Base-by-base conservation (phyloP, 129 eudicot genomes). In the Rutidosis leptorrhynchoides region DNA sequence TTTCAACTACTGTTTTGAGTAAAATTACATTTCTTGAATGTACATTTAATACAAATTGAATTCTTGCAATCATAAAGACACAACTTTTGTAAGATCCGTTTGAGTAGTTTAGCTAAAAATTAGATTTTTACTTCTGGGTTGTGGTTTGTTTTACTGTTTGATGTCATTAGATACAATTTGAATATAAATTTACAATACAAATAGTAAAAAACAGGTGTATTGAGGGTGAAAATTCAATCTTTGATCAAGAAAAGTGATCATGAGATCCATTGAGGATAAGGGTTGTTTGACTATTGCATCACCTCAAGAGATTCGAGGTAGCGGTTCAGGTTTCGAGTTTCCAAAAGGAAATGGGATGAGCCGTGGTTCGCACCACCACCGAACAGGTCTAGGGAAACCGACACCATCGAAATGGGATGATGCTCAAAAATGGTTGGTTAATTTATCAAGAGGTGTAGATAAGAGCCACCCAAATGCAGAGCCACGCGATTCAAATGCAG, bases 371-470 rank as follows among this genome's bases (percentile, higher is more conserved):
- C 46, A 40, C 46, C 46, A 40, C 46, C 46, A 12, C 5, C 16
- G 16, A 59, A 79, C 46, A 84, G 81, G 85, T 8, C 53, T 87
- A 58, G 97, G 97, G 4, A 91, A 91, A 78, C 90, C 97, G 0
- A 83, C 95, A 14, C 97, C 97, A 46, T 91, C 96, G 6, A 91
- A 91, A 64, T 91, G 97, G 98, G 98, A 92, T 58, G 98, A 88
- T 62, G 98, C 98, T 23, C 98, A 92, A 40, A 92, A 92, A 65
- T 91, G 97, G 97, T 72, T 91, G 19, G 97, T 87, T 26, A 85
- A 85, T 71, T 62, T 90, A 40, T 90, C 97, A 0, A 87, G 86
- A 72, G 95, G 84, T n/a, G 66, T 83, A 8, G 94, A 91, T 6
- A 90, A 75, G 62, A 79, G 58, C 49, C 80, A 78, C 32, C 70